Base-by-base conservation (phyloP, 257 asterid genomes). In the Ligustrum vulgare region DNA sequence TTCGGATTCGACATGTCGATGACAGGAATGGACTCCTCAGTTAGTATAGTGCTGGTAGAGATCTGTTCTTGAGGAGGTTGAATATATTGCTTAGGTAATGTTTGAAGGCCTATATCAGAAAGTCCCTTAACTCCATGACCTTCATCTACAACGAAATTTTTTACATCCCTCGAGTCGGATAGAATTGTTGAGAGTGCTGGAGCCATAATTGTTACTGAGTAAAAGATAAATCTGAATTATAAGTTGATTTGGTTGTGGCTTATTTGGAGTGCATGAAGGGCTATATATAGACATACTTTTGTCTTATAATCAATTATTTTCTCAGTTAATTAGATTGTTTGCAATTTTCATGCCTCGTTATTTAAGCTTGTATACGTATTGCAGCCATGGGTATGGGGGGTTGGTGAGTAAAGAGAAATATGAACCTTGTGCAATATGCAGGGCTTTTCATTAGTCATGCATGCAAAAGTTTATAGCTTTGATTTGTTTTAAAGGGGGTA, bases 101-200 rank as follows among this genome's bases (percentile, higher is more conserved):
- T 33, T 58, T 79, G 13, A 18, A 87, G 80, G 75, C 63, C 81
- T 41, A 85, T 22, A 37, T 85, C 73, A 11, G 83, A 83, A 32
- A 86, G 89, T 9, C 90, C 93, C 54, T 72, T 85, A 0, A 85
- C 86, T 16, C 87, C 93, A 68, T 89, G 79, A 62, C 93, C 93
- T 65, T 81, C 73, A 54, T 69, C 73, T n/a, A 86, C 75, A 0
- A 81, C 70, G 74, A 81, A 89, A 67, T 82, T 10, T 11, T 60
- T 60, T 10, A 60, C 11, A 25, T 60, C 35, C 33, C n/a, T 23
- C 18, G 67, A 60, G 6, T 60, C 8, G 16, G 67, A 60, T 60
- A 10, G 67, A 25, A 9, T 3, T 60, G 34, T 10, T 60, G 67
- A 60, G 35, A 60, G 15, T 60, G 35, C n/a, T 25, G 67, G 67